These are phyloP conservation scores for Debaryomycetaceae sp. DNA, from an alignment of 1,139 yeast genomes.

Conservation along the genomic window DNA sequence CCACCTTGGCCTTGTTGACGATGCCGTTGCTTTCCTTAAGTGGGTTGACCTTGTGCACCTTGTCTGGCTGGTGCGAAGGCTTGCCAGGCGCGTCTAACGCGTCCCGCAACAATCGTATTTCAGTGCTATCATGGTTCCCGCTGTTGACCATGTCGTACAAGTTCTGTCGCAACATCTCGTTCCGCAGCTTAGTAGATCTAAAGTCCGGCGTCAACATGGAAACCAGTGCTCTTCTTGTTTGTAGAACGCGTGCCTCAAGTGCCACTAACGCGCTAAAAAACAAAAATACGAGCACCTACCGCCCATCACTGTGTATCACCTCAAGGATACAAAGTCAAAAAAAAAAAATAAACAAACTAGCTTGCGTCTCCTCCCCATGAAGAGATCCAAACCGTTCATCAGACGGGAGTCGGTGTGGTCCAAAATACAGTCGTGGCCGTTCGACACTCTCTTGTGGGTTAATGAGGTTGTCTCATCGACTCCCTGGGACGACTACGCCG, in stretches of 20 bases:
- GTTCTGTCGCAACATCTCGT: constrained; percentile 8
- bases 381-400: constrained; percentile 11
- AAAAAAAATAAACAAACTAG: constrained; percentile 2
- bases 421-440: constrained; percentile 47
- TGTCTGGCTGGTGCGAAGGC: neutral
- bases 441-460: constrained; percentile 48
- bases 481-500: constrained; percentile 61
- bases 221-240: too few relatives aligned
- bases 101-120: constrained; percentile 9
- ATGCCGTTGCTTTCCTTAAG: too few relatives aligned
- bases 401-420: constrained; percentile 34
- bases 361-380: constrained; percentile 2
- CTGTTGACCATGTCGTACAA: constrained; percentile 10
- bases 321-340: constrained; percentile 8
- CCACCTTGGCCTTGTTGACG: neutral
- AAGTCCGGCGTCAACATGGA: constrained; percentile 2
- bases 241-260: neutral
- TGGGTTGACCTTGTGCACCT: too few relatives aligned
- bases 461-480: constrained; percentile 53
- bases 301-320: constrained; percentile 2
- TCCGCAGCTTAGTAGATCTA: constrained; percentile 6
- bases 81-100: constrained; percentile 4
- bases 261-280: too few relatives aligned
- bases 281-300: neutral
- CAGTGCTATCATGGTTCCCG: constrained; percentile 11